Conservation (phyloP, 2,329 filamentous ascomycete genomes). For the Hypoxylon sp. region DNA sequence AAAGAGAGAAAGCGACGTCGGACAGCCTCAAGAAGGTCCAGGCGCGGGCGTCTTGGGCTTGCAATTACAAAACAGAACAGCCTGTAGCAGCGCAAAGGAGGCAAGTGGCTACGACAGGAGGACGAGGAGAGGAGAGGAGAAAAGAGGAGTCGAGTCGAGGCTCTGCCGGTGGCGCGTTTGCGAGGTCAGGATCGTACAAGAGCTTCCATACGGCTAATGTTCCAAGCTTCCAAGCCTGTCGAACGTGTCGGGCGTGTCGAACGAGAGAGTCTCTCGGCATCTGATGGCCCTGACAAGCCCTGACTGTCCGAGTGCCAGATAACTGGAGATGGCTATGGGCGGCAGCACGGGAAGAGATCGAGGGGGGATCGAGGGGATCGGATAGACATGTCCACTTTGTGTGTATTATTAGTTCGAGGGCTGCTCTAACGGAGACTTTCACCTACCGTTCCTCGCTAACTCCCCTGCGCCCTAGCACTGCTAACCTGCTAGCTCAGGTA, state of each 20-base stretch:
- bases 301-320: slow-evolving; percentile 15
- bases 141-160: slow-evolving; percentile 7
- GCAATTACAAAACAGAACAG: slow-evolving; percentile 20
- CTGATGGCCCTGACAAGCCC: background rate
- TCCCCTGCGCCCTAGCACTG: too few species aligned
- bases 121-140: slow-evolving; percentile 10
- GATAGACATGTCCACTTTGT: background rate
- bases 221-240: too few species aligned
- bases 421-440: background rate
- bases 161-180: slow-evolving; percentile 16
- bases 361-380: too few species aligned
- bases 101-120: slow-evolving; percentile 21
- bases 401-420: slow-evolving; percentile 16
- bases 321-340: slow-evolving; percentile 20
- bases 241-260: background rate
- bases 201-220: background rate
- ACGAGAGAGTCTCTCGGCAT: background rate
- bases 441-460: too few species aligned
- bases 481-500: background rate
- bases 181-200: slow-evolving; percentile 11
- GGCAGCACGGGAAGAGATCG: slow-evolving; percentile 21
- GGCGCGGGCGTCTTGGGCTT: too few species aligned
- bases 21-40: slow-evolving; percentile 26
- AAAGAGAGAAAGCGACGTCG: slow-evolving; percentile 28
- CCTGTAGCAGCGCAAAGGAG: slow-evolving; percentile 15